Base-by-base conservation (phyloP, 2,329 filamentous ascomycete genomes). In the Ceratocystis variospora region DNA sequence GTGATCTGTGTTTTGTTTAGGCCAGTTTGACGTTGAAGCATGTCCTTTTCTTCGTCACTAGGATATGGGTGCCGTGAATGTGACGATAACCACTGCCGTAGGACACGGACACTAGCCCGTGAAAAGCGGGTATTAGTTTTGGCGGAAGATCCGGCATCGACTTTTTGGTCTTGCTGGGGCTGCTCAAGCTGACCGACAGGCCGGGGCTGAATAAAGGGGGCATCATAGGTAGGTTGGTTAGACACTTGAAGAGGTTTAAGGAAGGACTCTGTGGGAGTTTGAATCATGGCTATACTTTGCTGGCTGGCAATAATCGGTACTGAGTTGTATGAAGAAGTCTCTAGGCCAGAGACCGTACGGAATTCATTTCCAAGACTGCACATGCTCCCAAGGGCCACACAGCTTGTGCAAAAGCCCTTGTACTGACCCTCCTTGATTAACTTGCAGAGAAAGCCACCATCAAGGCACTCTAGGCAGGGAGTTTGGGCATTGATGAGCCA, bases 31-130 rank as follows among this genome's bases (percentile, higher is more conserved):
- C 83, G 81, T 74, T 90, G 87, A 31, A 96, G 79, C 69, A 84
- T 82, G 70, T 91, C 88, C 72, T 93, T 95, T 73, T 96, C 89
- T 67, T 90, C 86, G 55, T 96, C 90, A 44, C 85, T 92, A 4
- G 92, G 91, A 73, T 96, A 96, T 0, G 91, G 92, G 71, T 95
- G 89, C 64, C 88, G 82, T 71, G 83, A 83, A 73, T 96, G 90
- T 5, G 85, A 86, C 0, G 87, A 83, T 41, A 96, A 81, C 92
- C 92, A 96, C 71, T 87, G 86, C 76, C 93, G 93, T 63, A 96
- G 77, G 50, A 90, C 83, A 71, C 87, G 88, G 69, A 94, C 83
- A 0, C 90, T 89, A 70, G 91, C 86, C 69, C 88, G 80, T 3
- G 90, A 90, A 75, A 96, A 92, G 15, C 90, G 83, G 63, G 87